Percentiles rank a stretch among this genome's conserved stretches.
phyloP scores from a whole-genome alignment of 306 rosid species.

The Trifolium dubium region DNA sequence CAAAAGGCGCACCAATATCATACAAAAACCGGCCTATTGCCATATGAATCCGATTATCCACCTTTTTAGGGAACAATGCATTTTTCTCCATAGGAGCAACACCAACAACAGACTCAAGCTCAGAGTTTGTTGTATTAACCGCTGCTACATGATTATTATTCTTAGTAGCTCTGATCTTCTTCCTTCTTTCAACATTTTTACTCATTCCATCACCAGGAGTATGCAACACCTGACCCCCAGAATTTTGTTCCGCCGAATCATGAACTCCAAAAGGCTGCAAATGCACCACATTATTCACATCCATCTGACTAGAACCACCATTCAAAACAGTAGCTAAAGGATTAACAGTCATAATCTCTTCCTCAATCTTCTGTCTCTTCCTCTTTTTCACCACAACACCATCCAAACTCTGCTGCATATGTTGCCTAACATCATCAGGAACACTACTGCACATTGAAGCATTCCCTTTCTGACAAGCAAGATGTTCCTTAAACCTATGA shows the following conservation, averaged over 20 bases:
- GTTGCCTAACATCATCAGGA: slow-evolving; percentile 71
- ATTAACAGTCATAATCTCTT: slow-evolving; percentile 63
- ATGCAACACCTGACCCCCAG: slow-evolving; percentile 41
- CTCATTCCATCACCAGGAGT: slow-evolving; percentile 55
- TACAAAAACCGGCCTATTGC: slow-evolving; percentile 87
- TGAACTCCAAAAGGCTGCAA: slow-evolving; percentile 43
- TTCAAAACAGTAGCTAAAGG: slow-evolving; percentile 51
- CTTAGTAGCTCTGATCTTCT: slow-evolving; percentile 61
- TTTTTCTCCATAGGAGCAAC: slow-evolving; percentile 43
- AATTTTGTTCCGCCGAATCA: slow-evolving; percentile 50
- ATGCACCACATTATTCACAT: slow-evolving; percentile 48
- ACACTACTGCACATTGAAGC: slow-evolving; percentile 80
- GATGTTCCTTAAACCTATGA: slow-evolving; percentile 97
- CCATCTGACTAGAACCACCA: slow-evolving; percentile 49
- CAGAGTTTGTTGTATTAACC: slow-evolving; percentile 46
- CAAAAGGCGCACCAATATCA: slow-evolving; percentile 83
- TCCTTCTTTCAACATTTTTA: slow-evolving; percentile 62
- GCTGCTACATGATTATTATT: slow-evolving; percentile 33
- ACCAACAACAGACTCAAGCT: slow-evolving; percentile 49
- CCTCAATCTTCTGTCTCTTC: slow-evolving; percentile 85
- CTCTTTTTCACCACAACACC: slow-evolving; percentile 83
- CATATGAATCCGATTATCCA: slow-evolving; percentile 59
- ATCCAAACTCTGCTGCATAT: slow-evolving; percentile 81
- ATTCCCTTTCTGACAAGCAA: slow-evolving; percentile 91
- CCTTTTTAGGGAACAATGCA: slow-evolving; percentile 45